Base-by-base conservation (phyloP, 169 alveolate species). In the Theileria orientalis region DNA sequence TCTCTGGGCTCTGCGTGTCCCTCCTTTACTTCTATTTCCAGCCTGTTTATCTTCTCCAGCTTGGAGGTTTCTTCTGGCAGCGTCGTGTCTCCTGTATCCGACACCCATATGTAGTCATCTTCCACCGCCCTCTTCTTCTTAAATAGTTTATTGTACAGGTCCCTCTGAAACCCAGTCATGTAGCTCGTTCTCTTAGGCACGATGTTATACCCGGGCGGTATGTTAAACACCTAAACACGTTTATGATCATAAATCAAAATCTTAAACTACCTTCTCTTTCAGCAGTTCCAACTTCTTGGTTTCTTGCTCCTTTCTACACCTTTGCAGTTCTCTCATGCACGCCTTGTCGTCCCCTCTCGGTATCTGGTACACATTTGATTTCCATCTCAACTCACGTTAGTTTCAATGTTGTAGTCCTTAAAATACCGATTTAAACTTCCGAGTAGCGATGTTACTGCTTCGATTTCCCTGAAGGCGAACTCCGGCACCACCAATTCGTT, bases 81-180 rank as follows among this genome's bases (percentile, higher is more conserved):
- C 5, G 87, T 70, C 49, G 82, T 71, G 56, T 79, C 87, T 14
- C 71, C 83, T 14, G 30, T 11, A 33, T 79, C 87, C 33, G 35
- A 47, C 25, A 79, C 83, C 87, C 87, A 79, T 9, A 79, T 30
- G 27, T 49, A 67, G n/a, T 61, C 70, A 32, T 42, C 56, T 0
- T 57, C 80, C 0, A 40, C 73, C 40, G 62, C 66, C 35, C 69
- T 74, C 23, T 62, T 72, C 8, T n/a, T 35, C 37, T 72, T 72
- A 32, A 9, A 19, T n/a, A 79, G 71, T n/a, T 64, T 79, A 49
- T 70, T 62, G 71, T 79, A 79, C 29, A 79, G 30, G 3, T 35
- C 76, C 69, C 83, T 49, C 52, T 79, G 87, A 66, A 71, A 79
- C 27, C 69, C 30, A 2, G 87, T 52, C 87, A 79, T 79, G 44